Evolutionary conservation across 768 basidiomycete species (phyloP).

Genomic region (Leccinellum luteum): DNA sequence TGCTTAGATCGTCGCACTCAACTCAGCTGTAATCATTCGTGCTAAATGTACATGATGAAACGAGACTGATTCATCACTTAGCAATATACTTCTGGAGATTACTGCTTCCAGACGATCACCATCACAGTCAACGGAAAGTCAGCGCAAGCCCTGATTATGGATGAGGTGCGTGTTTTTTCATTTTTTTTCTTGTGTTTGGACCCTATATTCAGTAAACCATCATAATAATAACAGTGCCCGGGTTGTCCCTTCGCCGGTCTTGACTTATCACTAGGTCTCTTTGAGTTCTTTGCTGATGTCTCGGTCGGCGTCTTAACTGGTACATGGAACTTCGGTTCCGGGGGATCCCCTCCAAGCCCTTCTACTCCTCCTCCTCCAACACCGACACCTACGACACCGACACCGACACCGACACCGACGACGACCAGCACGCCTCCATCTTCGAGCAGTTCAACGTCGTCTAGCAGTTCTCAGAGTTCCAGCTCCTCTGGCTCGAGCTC

Average conservation of each 20-base stretch:
- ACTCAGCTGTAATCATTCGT: constrained; percentile 23
- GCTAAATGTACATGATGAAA: not conserved
- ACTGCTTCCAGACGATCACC: constrained; percentile 62
- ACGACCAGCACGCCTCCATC: constrained; percentile 14
- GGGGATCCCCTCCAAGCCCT: constrained; percentile 21
- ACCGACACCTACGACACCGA: constrained; percentile 15
- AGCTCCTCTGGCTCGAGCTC: constrained; percentile 6
- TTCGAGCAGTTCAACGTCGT: constrained; percentile 16
- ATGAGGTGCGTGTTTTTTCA: constrained; percentile 43
- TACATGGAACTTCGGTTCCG: constrained; percentile 48
- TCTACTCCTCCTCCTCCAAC: constrained; percentile 19
- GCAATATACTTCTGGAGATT: constrained; percentile 53
- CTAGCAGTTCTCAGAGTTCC: constrained; percentile 13
- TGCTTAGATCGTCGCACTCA: constrained; percentile 52
- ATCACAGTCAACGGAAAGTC: constrained; percentile 61
- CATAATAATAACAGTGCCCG: constrained; percentile 47
- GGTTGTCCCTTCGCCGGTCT: constrained; percentile 64
- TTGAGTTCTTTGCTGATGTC: constrained; percentile 52
- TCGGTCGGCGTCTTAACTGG: constrained; percentile 56
- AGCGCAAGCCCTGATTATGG: constrained; percentile 55
- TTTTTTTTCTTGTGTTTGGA: not conserved
- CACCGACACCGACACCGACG: constrained; percentile 12
- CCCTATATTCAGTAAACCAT: not conserved
- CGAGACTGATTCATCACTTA: constrained; percentile 23
- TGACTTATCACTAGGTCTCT: constrained; percentile 67